Evolutionary conservation across 2,329 filamentous ascomycete genomes (phyloP).

Genomic region (Ophiostoma triangulosporum): DNA sequence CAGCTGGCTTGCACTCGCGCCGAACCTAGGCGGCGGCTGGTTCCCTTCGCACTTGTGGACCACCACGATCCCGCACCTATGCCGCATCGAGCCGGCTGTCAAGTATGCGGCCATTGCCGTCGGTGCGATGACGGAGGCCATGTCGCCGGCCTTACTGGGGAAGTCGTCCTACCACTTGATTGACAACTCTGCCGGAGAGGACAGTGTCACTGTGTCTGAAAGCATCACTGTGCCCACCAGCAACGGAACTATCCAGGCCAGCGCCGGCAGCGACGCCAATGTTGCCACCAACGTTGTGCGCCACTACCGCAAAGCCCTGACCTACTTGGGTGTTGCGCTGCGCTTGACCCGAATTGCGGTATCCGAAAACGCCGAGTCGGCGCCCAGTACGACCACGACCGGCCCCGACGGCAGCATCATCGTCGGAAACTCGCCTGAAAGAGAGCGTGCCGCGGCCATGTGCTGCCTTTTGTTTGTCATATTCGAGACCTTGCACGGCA

Average conservation of each 20-base stretch:
- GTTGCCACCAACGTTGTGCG: background rate
- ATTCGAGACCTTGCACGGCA: slow-evolving; percentile 26
- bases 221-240: background rate
- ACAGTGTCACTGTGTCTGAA: no score
- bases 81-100: slow-evolving; percentile 21
- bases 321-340: slow-evolving; percentile 23
- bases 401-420: slow-evolving; percentile 4
- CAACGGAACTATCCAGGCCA: background rate
- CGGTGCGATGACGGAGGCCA: slow-evolving; percentile 19
- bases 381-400: background rate
- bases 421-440: slow-evolving; percentile 5
- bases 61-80: slow-evolving; percentile 22
- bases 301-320: slow-evolving; percentile 23
- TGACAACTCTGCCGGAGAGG: background rate
- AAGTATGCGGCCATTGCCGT: slow-evolving; percentile 25
- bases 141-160: slow-evolving; percentile 9
- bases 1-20: slow-evolving; percentile 15
- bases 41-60: slow-evolving; percentile 25
- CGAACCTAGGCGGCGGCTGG: slow-evolving; percentile 18
- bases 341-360: slow-evolving; percentile 13
- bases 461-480: slow-evolving; percentile 26
- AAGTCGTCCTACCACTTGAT: slow-evolving; percentile 4
- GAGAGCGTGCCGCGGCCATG: slow-evolving; percentile 20
- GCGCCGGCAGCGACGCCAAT: background rate
- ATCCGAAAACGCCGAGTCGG: background rate